These are phyloP conservation scores for Talaromyces sp. DNA, from an alignment of 2,329 filamentous ascomycete genomes.

Conservation along the genomic window DNA sequence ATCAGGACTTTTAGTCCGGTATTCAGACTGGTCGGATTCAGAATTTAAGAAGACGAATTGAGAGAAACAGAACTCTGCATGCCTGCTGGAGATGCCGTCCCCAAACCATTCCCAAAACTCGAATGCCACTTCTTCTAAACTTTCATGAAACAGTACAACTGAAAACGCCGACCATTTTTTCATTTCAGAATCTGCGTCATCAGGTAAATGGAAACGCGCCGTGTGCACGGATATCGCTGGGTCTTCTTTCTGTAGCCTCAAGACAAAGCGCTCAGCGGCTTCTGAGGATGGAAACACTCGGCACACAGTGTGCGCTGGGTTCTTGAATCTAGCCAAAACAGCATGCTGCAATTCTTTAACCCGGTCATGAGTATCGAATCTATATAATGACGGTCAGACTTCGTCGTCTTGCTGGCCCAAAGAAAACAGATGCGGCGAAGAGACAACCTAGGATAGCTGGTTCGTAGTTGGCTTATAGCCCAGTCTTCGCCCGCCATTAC, in stretches of 20 bases:
- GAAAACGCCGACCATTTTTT: slow-evolving; percentile 1
- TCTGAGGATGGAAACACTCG: slow-evolving; percentile 3
- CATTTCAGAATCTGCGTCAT: background rate
- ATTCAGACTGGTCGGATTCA: background rate
- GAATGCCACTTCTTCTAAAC: background rate
- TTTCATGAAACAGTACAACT: background rate
- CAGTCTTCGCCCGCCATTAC: slow-evolving; percentile 4
- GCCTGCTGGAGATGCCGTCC: slow-evolving; percentile 4
- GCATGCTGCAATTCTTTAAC: background rate
- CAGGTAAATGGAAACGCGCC: background rate
- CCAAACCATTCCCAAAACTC: slow-evolving; percentile 7
- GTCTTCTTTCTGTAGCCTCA: background rate
- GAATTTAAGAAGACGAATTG: background rate
- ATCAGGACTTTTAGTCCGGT: background rate
- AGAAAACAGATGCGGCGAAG: background rate
- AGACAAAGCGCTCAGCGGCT: background rate
- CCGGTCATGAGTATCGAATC: slow-evolving; percentile 4
- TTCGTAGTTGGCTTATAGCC: slow-evolving; percentile 5
- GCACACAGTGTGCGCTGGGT: background rate
- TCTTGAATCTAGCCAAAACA: background rate
- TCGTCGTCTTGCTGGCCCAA: background rate
- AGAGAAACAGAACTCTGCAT: slow-evolving; percentile 3
- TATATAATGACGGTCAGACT: background rate
- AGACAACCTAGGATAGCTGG: slow-evolving; percentile 7
- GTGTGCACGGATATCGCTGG: background rate